Base-by-base conservation (phyloP, 2,329 filamentous ascomycete species). In the Alternaria atra region DNA sequence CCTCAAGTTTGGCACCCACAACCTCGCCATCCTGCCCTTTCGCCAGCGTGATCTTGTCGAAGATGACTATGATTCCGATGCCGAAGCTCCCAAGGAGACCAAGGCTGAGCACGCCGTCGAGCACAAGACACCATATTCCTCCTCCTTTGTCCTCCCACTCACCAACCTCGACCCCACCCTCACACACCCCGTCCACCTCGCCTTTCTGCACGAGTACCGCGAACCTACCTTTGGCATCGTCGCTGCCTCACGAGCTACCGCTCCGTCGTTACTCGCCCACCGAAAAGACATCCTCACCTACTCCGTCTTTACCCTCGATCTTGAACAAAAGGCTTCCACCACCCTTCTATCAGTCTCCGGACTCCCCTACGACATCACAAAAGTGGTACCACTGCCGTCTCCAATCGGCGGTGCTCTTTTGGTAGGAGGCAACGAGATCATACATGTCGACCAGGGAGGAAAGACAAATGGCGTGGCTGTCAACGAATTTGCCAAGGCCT, bases 221-320 rank as follows among this genome's bases (percentile, higher is more conserved):
- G 95, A 98, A 80, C 94, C 95, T 12, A 99, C 95, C 0, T 97
- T 99, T 81, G 95, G 94, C 58, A 94, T 99, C 62, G 84, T 99
- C 42, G 95, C 93, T 47, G 92, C 94, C 1, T 89, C 89, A 53
- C 83, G 88, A 65, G 85, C 89, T 35, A 88, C 90, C 13, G 94
- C 93, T n/a, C 84, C 86, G 56, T 90, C 92, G 3, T 83, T 98
- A 54, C 80, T 90, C 27, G 81, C 86, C 64, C 91, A 93, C 72
- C 87, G 93, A 66, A 95, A 90, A 73, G 95, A 99, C 76, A 88
- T 92, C 69, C 83, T 97, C 48, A 90, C 89, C 17, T 99, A 97
- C 81, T 93, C 93, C 74, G 94, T 99, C 63, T 97, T 97, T 74
- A 97, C 95, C 0, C 84, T 99, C 52, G 95, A 99, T 74, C 84